A percentile compares a stretch with the other conserved stretches of the same genome.
These are phyloP conservation scores for Cardamine resedifolia DNA, from an alignment of 345 rosid species.

Conservation along the genomic window DNA sequence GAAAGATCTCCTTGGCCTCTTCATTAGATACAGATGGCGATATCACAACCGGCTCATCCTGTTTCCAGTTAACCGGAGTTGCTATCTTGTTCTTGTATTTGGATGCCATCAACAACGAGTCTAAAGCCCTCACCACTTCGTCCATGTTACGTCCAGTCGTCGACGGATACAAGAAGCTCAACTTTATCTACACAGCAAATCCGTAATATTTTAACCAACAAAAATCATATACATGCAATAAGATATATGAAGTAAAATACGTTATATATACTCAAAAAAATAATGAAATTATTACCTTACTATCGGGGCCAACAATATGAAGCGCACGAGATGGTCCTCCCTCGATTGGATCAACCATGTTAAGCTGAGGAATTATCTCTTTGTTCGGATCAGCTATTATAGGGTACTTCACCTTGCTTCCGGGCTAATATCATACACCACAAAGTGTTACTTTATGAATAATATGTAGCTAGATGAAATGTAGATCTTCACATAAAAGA, in stretches of 20 bases:
- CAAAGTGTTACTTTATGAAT: not conserved
- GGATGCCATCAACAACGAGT: conserved; percentile 52
- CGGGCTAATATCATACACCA: conserved; percentile 39
- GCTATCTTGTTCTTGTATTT: conserved; percentile 67
- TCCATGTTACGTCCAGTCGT: conserved; percentile 76
- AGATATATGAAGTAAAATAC: not conserved
- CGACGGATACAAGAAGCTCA: conserved; percentile 77
- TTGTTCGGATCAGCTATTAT: conserved; percentile 69
- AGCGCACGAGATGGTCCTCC: conserved; percentile 78
- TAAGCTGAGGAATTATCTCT: conserved; percentile 57
- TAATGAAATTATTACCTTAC: conserved; percentile 42
- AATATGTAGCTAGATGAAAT: too few relatives aligned
- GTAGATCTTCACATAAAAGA: too few relatives aligned
- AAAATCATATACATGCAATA: not conserved
- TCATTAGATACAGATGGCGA: conserved; percentile 52
- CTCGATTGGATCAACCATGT: conserved; percentile 80
- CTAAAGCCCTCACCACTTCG: conserved; percentile 73
- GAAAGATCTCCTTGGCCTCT: conserved; percentile 67
- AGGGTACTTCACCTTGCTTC: conserved; percentile 66
- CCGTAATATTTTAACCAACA: not conserved
- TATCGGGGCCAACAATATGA: conserved; percentile 66
- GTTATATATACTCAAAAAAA: not conserved
- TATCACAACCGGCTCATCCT: conserved; percentile 66
- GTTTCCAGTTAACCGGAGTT: conserved; percentile 82
- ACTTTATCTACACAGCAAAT: conserved; percentile 46